Percentiles rank a stretch among this genome's conserved stretches.
phyloP scores from a whole-genome alignment of 768 basidiomycete genomes.

The Mycena metata region DNA sequence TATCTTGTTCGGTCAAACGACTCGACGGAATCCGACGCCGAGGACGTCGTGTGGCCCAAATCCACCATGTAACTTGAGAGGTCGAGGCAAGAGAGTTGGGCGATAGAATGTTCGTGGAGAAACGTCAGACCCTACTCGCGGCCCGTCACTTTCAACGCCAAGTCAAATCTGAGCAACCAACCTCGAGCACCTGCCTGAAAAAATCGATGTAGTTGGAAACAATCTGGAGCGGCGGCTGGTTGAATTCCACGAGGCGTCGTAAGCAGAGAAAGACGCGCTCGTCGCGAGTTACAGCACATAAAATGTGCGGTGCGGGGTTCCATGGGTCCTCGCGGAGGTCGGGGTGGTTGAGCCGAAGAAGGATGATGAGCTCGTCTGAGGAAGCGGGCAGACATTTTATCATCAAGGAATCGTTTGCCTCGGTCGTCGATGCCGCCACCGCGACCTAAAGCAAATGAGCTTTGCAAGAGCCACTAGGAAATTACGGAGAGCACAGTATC shows the following conservation, averaged over 20 bases:
- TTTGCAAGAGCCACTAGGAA: background rate
- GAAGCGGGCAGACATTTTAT: conserved; percentile 54
- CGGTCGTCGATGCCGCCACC: conserved; percentile 46
- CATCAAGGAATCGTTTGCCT: conserved; percentile 52
- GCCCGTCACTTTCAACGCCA: no score
- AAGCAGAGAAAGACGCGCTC: conserved; percentile 59
- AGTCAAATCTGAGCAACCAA: conserved; percentile 32
- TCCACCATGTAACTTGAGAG: conserved; percentile 59
- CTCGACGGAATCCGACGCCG: conserved; percentile 32
- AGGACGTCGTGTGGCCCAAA: conserved; percentile 45
- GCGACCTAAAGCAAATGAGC: conserved; percentile 44
- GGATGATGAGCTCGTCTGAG: conserved; percentile 55
- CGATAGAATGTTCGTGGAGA: conserved; percentile 61
- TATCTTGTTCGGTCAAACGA: conserved; percentile 52
- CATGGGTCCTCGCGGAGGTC: conserved; percentile 64
- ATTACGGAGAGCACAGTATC: conserved; percentile 38
- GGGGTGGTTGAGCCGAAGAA: conserved; percentile 59
- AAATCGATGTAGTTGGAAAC: conserved; percentile 66
- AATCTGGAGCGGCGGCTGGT: conserved; percentile 59
- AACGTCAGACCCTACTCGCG: conserved; percentile 57
- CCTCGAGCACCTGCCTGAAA: conserved; percentile 65
- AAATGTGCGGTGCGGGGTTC: conserved; percentile 65
- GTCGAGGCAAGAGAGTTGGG: conserved; percentile 51
- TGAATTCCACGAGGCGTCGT: conserved; percentile 59
- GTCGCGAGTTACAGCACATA: conserved; percentile 59